Evolutionary conservation across 2,329 filamentous ascomycete species (phyloP), one percentile per base, ranked within the genome.

Genomic region (Neonectria faginata): DNA sequence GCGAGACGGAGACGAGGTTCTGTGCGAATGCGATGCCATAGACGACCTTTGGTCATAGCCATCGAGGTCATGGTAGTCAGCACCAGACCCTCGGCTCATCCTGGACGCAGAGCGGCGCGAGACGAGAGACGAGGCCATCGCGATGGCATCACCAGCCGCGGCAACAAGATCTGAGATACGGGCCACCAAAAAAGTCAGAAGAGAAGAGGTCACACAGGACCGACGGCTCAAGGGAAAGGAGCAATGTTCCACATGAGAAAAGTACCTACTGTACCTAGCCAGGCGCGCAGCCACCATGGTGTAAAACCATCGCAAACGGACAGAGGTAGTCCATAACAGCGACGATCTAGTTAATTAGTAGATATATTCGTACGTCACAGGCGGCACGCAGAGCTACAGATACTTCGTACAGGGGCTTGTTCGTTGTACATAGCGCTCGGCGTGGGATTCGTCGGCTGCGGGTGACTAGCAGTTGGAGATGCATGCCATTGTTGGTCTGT

Each of bases 91-190:
- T 45, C 54, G 64, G 48, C 67, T 73, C 70, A 67, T 65, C n/a
- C 22, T 64, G 25, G 68, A 72, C 8, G 48, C 41, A 14, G 60
- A 64, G 41, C 42, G 57, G n/a, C 45, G 55, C 25, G 62, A 56
- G 25, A 70, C 12, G 29, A 67, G 66, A 54, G 52, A 63, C 20
- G 66, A 71, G n/a, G 65, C 47, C 70, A 72, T 72, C 53, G 54
- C 48, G n/a, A 57, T 25, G 41, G 29, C 55, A 61, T 63, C 25
- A 27, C 56, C 36, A 31, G 27, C 29, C 27, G 16, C 27, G 20
- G 18, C 22, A 8, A 8, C 25, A 6, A 22, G 12, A 8, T 31
- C 10, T 18, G 14, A 52, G 53, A 44, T 48, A 33, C 39, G 27
- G 45, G 22, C 12, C 10, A 12, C 33, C 12, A 16, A 39, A 8